A percentile compares a stretch with the other conserved stretches of the same genome.
Evolutionary conservation across 768 basidiomycete species (phyloP).

Genomic region (Termitomyces sp.): DNA sequence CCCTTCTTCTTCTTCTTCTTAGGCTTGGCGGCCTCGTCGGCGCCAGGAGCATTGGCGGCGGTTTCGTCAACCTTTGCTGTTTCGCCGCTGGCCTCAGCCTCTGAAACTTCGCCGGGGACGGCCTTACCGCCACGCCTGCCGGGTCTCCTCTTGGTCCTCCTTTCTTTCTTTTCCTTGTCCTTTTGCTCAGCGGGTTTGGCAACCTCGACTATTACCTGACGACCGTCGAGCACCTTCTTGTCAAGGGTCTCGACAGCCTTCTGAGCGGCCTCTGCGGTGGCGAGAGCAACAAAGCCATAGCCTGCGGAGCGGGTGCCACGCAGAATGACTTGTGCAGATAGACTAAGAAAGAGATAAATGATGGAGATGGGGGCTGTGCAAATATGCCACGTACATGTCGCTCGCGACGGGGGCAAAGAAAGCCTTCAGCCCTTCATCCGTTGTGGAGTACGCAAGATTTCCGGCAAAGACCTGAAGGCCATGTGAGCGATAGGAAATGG

Average conservation of each 20-base stretch:
- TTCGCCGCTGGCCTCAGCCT: slow-evolving; percentile 85
- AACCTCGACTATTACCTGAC: slow-evolving; percentile 85
- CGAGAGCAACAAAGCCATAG: slow-evolving; percentile 88
- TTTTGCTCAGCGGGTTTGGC: slow-evolving; percentile 90
- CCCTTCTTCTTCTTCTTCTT: slow-evolving; percentile 83
- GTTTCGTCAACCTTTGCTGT: slow-evolving; percentile 50
- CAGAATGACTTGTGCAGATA: slow-evolving; percentile 81
- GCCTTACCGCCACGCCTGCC: slow-evolving; percentile 84
- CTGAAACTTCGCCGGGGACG: slow-evolving; percentile 84
- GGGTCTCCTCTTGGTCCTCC: slow-evolving; percentile 71
- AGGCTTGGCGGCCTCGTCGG: slow-evolving; percentile 69
- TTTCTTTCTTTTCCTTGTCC: slow-evolving; percentile 77
- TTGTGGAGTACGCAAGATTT: slow-evolving; percentile 91
- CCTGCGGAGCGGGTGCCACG: slow-evolving; percentile 84
- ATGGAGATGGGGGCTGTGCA: slow-evolving; percentile 39
- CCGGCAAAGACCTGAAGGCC: slow-evolving; percentile 79
- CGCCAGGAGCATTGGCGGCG: slow-evolving; percentile 45
- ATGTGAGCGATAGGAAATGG: slow-evolving; percentile 16
- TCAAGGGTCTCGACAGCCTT: slow-evolving; percentile 82
- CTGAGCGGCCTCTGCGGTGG: slow-evolving; percentile 76
- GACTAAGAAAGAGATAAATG: slow-evolving; percentile 36
- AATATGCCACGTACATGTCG: slow-evolving; percentile 70
- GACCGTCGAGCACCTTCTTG: slow-evolving; percentile 86
- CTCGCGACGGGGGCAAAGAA: slow-evolving; percentile 85
- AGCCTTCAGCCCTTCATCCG: slow-evolving; percentile 91